phyloP scores from a whole-genome alignment of 1,284 basidiomycete genomes.

The Pseudozyma pruni region DNA sequence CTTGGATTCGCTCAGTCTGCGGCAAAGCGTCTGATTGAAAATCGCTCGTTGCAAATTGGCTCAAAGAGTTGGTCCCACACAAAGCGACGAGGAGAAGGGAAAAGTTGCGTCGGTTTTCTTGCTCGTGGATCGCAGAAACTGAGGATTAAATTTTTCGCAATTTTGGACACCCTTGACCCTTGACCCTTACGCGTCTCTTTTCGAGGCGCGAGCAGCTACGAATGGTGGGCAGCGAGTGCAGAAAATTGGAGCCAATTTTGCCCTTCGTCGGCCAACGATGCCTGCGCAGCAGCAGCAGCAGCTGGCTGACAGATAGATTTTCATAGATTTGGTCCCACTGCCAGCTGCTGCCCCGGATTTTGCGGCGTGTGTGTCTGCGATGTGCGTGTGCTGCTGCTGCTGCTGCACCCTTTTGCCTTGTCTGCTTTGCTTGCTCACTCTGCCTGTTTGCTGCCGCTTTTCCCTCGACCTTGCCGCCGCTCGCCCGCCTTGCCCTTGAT shows the following conservation, averaged over 20 bases:
- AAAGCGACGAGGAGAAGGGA: neutral
- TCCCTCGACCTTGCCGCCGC: neutral
- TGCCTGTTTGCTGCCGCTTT: neutral
- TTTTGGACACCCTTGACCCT: conserved; percentile 20
- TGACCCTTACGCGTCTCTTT: conserved; percentile 5
- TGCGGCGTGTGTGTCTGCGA: too few relatives aligned
- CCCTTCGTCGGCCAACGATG: too few relatives aligned
- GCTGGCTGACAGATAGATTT: too few relatives aligned
- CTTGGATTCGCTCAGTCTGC: too few relatives aligned
- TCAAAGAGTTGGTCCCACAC: neutral
- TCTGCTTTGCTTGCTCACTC: neutral
- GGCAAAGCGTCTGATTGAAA: conserved; percentile 2
- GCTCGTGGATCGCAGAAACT: neutral
- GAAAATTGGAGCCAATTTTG: too few relatives aligned
- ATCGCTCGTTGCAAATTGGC: neutral
- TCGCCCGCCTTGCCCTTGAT: neutral
- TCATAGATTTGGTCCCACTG: too few relatives aligned
- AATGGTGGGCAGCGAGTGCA: too few relatives aligned
- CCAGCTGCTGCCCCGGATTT: conserved; percentile 4
- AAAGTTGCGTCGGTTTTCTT: conserved; percentile 7
- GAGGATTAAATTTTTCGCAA: too few relatives aligned
- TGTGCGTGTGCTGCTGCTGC: too few relatives aligned
- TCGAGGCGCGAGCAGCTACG: too few relatives aligned
- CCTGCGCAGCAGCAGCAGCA: too few relatives aligned
- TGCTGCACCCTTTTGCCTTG: neutral